Percentiles rank a stretch among this genome's conserved stretches.
Conservation (phyloP, 768 basidiomycete genomes). For the Cubamyces lactineus region DNA sequence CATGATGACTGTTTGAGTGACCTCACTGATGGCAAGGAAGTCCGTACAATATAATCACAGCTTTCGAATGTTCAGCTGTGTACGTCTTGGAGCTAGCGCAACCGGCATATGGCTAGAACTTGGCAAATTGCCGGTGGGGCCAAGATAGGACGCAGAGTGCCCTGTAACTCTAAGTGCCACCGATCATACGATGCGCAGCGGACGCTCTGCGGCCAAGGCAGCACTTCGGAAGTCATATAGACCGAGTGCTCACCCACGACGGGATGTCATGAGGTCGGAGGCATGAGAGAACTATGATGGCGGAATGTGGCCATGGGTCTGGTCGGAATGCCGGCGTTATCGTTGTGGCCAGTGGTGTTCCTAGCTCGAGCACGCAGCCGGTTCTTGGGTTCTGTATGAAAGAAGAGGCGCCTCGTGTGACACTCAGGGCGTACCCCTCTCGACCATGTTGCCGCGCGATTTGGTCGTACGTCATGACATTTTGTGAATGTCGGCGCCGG, state of each 20-base stretch:
- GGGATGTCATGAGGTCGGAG: constrained; percentile 6
- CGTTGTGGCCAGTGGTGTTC: constrained; percentile 11
- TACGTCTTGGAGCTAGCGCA: too few relatives aligned
- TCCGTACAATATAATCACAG: too few relatives aligned
- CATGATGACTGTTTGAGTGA: too few relatives aligned
- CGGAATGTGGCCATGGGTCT: neutral
- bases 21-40: too few relatives aligned
- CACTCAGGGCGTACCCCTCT: neutral
- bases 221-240: too few relatives aligned
- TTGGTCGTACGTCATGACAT: neutral
- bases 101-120: too few relatives aligned
- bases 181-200: too few relatives aligned
- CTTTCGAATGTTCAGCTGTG: too few relatives aligned
- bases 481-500: neutral
- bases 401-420: constrained; percentile 22
- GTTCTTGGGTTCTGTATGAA: constrained; percentile 19
- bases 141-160: too few relatives aligned
- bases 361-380: constrained; percentile 9
- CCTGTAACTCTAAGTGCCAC: too few relatives aligned
- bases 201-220: too few relatives aligned
- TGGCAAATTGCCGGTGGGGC: too few relatives aligned
- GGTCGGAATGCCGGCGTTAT: constrained; percentile 7
- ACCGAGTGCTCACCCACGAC: constrained; percentile 1
- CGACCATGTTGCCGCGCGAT: neutral
- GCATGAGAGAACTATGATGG: constrained; percentile 12